Evolutionary conservation across 768 basidiomycete genomes (phyloP).

Genomic region (Leccinum broughii): DNA sequence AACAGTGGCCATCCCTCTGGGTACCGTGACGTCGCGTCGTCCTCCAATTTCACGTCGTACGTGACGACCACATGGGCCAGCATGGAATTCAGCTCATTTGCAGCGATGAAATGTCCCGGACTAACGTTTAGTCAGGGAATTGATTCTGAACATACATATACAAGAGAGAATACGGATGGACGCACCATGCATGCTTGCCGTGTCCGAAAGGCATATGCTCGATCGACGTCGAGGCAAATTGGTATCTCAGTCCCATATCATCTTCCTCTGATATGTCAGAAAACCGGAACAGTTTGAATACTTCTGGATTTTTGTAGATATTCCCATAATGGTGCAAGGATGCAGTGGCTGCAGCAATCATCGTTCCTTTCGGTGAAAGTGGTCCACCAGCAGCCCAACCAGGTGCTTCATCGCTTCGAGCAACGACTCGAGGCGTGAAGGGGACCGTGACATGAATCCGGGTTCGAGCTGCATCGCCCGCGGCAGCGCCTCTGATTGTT

Average conservation of each 20-base stretch:
- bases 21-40: background rate
- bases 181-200: background rate
- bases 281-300: background rate
- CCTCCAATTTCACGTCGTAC: slow-evolving; percentile 22
- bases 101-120: slow-evolving; percentile 44
- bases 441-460: slow-evolving; percentile 13
- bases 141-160: background rate
- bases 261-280: background rate
- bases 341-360: background rate
- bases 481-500: slow-evolving; percentile 56
- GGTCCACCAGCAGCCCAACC: slow-evolving; percentile 23
- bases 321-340: background rate
- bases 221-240: background rate
- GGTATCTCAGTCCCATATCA: background rate
- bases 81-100: slow-evolving; percentile 45
- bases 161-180: background rate
- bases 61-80: slow-evolving; percentile 43
- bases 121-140: background rate
- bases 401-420: slow-evolving; percentile 41
- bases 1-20: background rate
- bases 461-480: slow-evolving; percentile 56
- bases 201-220: background rate
- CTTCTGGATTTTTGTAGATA: background rate
- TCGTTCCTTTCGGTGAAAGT: slow-evolving; percentile 8
- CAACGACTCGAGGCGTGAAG: slow-evolving; percentile 59